Base-by-base conservation (phyloP, 78 protist genomes). In the Carpediemonas membranifera region DNA sequence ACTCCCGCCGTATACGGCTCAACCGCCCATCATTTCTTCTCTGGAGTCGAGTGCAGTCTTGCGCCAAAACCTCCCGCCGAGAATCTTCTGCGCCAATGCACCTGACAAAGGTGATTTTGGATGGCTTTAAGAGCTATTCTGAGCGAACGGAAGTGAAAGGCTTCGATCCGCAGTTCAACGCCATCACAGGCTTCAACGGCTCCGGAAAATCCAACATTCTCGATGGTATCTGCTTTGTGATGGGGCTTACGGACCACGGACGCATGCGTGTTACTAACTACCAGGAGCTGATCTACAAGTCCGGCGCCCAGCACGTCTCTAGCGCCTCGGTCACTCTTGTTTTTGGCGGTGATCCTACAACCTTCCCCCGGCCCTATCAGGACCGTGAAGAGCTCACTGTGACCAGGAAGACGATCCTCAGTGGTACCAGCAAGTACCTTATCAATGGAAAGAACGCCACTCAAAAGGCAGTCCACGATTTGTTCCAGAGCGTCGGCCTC, bases 111-210 rank as follows among this genome's bases (percentile, higher is more conserved):
- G 77, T 97, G 60, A 74, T 92, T 37, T 50, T 95, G 27, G 98
- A 97, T 47, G 99, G 99, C 39, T 97, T 95, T 83, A 97, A 97
- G 82, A 87, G 95, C 50, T 97, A 97, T 82, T 88, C 94, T 27
- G 54, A 50, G 28, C 83, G 98, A 43, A 89, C 93, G 0, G 87
- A 61, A 24, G 34, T 97, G 18, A 50, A 44, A 0, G 87, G 82
- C 24, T 94, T 93, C 18, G 98, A 97, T 53, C 87, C 80, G 16
- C 55, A 65, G 15, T 97, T 97, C 83, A 95, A 93, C 28, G 99
- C 99, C 5, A 96, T 96, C 43, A 95, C 99, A 0, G 78, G 78
- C 11, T 30, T 72, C 7, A 76, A 76, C 5, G 98, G 98, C 44
- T 47, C 80, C 37, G 99, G 99, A 9, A 97, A 97, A 79, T 84